Base-by-base conservation (phyloP, 2,329 filamentous ascomycete species). In the Penicillium hordei region DNA sequence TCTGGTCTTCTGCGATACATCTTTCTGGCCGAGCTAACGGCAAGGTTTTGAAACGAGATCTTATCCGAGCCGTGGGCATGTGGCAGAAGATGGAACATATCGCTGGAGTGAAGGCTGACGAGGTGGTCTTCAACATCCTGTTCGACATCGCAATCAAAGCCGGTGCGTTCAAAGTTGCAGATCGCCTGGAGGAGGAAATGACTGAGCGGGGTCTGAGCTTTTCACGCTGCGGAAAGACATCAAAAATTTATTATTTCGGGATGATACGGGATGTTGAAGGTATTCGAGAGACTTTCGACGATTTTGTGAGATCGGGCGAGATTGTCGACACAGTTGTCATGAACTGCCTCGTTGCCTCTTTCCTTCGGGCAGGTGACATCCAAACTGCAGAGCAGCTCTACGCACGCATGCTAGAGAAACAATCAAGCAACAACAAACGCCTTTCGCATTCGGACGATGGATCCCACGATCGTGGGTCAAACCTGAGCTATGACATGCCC, bases 81-180 rank as follows among this genome's bases (percentile, higher is more conserved):
- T 99, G 93, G 93, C 86, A 85, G 63, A 87, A 94, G 67, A 97
- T 97, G 92, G 94, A 99, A 74, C 81, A 84, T 46, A 78, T 85
- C 5, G 86, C 87, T 2, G 82, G 84, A 1, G 73, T 91, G 15
- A 77, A 78, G 64, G 87, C 84, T 36, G 89, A 89, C 65, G 82
- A 86, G 48, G 88, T 92, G n/a, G 96, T 93, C 0, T 95, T 99
- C 75, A 96, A 94, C 70, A 89, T 97, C 46, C 82, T 99, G 13
- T 97, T 96, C 66, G 90, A 97, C 69, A 84, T 91, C 12, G 91
- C 94, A 1, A 85, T 91, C 65, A 95, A 94, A 73, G 86, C 91
- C 0, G 89, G 90, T 39, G 94, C 95, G 69, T 96, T 89, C 64
- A 80, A 81, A 1, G 83, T 97, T 23, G 93, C 92, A 4, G 90